Base-by-base conservation (phyloP, 2,329 filamentous ascomycete genomes). In the Exutisphaerella laricina region DNA sequence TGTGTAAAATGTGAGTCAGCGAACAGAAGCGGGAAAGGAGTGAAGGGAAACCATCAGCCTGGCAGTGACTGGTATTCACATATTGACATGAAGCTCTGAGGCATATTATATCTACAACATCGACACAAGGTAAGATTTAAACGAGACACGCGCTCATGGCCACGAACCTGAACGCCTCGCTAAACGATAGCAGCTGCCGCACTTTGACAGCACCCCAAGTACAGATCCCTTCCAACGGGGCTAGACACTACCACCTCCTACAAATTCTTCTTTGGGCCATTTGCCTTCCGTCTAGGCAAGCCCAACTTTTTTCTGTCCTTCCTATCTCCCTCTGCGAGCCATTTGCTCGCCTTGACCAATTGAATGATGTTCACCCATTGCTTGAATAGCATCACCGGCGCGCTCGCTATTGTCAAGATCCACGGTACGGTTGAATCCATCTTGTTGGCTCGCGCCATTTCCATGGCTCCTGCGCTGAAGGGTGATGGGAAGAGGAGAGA, bases 361-460 rank as follows among this genome's bases (percentile, higher is more conserved):
- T 98, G 92, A 35, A 97, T 77, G 38, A 96, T 75, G 60, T 98
- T 98, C 74, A 97, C 87, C 59, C 85, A 75, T 65, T 98, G 92
- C 77, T 98, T 98, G 56, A 82, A 75, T 17, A 80, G 71, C 89
- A 97, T 97, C 63, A 96, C 73, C 9, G 89, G 89, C 55, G 84
- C 80, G 58, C 85, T 89, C 56, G 94, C 69, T 18, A 79, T 78
- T 32, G 86, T 85, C 51, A 97, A 75, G 37, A 92, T 76, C 92
- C 85, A 88, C 0, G 85, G 85, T 58, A 79, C 60, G 1, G 63
- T 69, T 37, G 67, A 70, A 57, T 73, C 70, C 70, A 75, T 73
- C 62, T 97, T 97, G 74, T 96, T 97, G 43, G 88, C 89, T 49
- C 71, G 82, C 12, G 89, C 90, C 66, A 94, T 76, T 69, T 97